Base-by-base conservation (phyloP, 371 early-diverging fungal species). In the Batkoa obscura region DNA sequence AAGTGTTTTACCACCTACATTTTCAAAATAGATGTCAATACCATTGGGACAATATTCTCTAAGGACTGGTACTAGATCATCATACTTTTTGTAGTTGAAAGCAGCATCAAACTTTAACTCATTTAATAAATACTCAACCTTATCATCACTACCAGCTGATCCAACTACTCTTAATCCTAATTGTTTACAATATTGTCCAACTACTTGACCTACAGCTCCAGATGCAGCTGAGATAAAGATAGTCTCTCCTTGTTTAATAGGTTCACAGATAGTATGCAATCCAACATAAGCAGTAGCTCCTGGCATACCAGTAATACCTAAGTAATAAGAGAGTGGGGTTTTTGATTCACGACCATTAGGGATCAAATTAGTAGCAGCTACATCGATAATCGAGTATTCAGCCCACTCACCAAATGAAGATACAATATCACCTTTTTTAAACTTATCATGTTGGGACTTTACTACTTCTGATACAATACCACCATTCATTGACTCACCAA, bases 81-180 rank as follows among this genome's bases (percentile, higher is more conserved):
- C 32, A 30, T 64, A 67, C 4, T 67, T 78, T 68, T 80, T 83
- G 74, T 83, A 83, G 69, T 83, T 83, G 74, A 83, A 81, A 33
- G 77, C 86, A 5, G 59, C 74, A 62, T 82, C 79, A 33, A 77
- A 76, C 0, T 72, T 71, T 33, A 75, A 56, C 33, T 66, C 67
- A 34, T 72, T 66, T 58, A 70, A 62, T 48, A 83, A 62, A 58
- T 64, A 73, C 35, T 71, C 66, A 43, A 80, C 78, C 61, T 84
- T 86, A 0, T 75, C 82, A 59, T 83, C 83, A 12, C 72, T 66
- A 1, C 83, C 82, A 10, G 76, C 83, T 15, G 65, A 67, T 4
- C 82, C 86, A 15, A 86, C 70, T 13, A 84, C 84, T 5, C 65
- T 65, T 45, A 74, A 61, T 0, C 79, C 79, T 59, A 58, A 64